Base-by-base conservation (phyloP, 1,284 basidiomycete species). In the Microbotryum scabiosae region DNA sequence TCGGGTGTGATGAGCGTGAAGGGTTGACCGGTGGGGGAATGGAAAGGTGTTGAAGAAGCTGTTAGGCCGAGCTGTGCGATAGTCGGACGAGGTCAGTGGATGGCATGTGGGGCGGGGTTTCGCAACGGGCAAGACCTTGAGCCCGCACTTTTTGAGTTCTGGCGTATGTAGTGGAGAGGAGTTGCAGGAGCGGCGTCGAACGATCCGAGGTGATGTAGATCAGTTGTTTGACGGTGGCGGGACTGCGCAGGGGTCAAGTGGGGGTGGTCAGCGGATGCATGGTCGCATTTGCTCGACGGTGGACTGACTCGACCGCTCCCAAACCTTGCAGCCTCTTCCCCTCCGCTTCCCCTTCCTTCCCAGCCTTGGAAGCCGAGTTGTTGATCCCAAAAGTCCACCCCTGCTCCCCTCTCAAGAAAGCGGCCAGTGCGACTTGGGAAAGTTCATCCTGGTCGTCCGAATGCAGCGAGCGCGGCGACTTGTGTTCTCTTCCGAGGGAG, bases 21-120 rank as follows among this genome's bases (percentile, higher is more conserved):
- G 0, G 66, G 59, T 1, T 32, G 32, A 10, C 48, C 41, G 0
- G 57, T 25, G 2, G 56, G 32, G 0, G 66, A 66, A 45, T 68
- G 66, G 51, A 68, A 68, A 1, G 66, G 66, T 0, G 66, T 68
- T n/a, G 63, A 66, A 12, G 62, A 51, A 8, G 60, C 62, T 32
- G 61, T 46, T 18, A 68, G 56, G 20, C 66, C 66, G 28, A 58
- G 18, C 66, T 68, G 51, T 1, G 8, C 1, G 16, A 2, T 36
- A 2, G 21, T 6, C 9, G 36, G 8, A 21, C 5, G 8, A 2
- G 1, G 50, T 30, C 30, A 30, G 30, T 30, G n/a, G n/a, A n/a
- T n/a, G 30, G 30, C 30, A 30, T 8, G 30, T 30, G 30, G 30
- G 8, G n/a, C n/a, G 30, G 30, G 8, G 3, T 30, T 30, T 30